phyloP scores from a whole-genome alignment of 768 basidiomycete genomes.

The Kwoniella bestiolae region DNA sequence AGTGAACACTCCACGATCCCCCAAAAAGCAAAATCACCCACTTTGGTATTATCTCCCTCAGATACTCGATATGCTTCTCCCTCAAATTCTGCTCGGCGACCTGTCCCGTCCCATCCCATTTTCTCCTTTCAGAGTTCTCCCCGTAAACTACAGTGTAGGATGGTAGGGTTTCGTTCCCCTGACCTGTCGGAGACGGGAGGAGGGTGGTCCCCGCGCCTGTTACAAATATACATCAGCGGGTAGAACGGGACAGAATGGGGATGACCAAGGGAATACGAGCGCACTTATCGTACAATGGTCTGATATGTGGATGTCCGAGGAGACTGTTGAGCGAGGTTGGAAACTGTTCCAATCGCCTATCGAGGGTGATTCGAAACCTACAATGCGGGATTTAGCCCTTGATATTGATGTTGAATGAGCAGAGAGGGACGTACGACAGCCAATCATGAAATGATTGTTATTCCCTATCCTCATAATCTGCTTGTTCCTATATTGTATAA shows the following conservation, averaged over 20 bases:
- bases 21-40: slow-evolving; percentile 23
- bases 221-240: background rate
- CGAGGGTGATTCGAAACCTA: slow-evolving; percentile 83
- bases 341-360: slow-evolving; percentile 87
- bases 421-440: slow-evolving; percentile 70
- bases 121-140: slow-evolving; percentile 67
- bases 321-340: slow-evolving; percentile 78
- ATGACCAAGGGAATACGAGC: background rate
- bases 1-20: background rate
- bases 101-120: slow-evolving; percentile 83
- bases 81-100: slow-evolving; percentile 81
- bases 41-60: slow-evolving; percentile 71
- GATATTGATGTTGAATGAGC: too few relatives aligned
- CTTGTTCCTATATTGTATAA: slow-evolving; percentile 58
- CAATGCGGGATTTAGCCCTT: too few relatives aligned
- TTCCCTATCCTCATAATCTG: slow-evolving; percentile 92
- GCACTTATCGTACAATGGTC: slow-evolving; percentile 79
- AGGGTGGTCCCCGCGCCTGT: slow-evolving; percentile 33
- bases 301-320: slow-evolving; percentile 77
- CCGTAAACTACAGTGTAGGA: slow-evolving; percentile 87
- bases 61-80: slow-evolving; percentile 86
- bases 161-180: slow-evolving; percentile 66
- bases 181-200: slow-evolving; percentile 56
- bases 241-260: background rate
- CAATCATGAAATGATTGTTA: slow-evolving; percentile 91